These are phyloP conservation scores for Tylopilus sp. DNA, from an alignment of 768 basidiomycete species.

Conservation along the genomic window DNA sequence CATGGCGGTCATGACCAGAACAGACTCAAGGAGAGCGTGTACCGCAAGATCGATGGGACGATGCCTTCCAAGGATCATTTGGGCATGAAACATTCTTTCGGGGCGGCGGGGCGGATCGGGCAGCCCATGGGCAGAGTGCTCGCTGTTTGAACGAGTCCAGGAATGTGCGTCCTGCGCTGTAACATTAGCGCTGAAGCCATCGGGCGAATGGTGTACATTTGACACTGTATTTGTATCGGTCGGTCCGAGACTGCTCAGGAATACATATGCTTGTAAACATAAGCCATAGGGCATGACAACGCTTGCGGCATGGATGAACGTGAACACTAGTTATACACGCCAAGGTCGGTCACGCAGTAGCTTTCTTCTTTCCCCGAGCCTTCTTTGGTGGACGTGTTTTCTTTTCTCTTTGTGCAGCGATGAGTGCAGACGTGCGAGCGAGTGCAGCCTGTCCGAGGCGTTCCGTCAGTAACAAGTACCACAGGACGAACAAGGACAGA, in stretches of 20 bases:
- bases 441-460: slow-evolving; percentile 55
- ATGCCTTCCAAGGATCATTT: slow-evolving; percentile 45
- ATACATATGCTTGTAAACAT: not conserved
- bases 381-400: slow-evolving; percentile 68
- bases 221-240: slow-evolving; percentile 22
- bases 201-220: slow-evolving; percentile 6
- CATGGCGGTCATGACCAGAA: slow-evolving; percentile 40
- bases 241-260: slow-evolving; percentile 2
- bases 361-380: slow-evolving; percentile 72
- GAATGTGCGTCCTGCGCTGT: no score
- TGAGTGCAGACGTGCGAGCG: slow-evolving; percentile 71
- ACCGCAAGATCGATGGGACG: slow-evolving; percentile 46
- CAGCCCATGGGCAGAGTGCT: slow-evolving; percentile 53
- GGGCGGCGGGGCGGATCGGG: slow-evolving; percentile 48
- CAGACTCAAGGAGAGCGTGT: slow-evolving; percentile 43
- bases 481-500: slow-evolving; percentile 26
- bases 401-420: slow-evolving; percentile 67
- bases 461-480: slow-evolving; percentile 43
- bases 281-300: slow-evolving; percentile 4
- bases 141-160: slow-evolving; percentile 28
- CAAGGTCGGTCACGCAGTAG: slow-evolving; percentile 18
- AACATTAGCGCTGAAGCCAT: not conserved
- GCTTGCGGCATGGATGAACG: slow-evolving; percentile 19
- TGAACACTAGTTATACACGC: slow-evolving; percentile 26
- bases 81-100: slow-evolving; percentile 35